Percentiles rank a stretch among this genome's conserved stretches.
Evolutionary conservation across 2,329 filamentous ascomycete genomes (phyloP).

Genomic region (Curvularia eragrostidis): DNA sequence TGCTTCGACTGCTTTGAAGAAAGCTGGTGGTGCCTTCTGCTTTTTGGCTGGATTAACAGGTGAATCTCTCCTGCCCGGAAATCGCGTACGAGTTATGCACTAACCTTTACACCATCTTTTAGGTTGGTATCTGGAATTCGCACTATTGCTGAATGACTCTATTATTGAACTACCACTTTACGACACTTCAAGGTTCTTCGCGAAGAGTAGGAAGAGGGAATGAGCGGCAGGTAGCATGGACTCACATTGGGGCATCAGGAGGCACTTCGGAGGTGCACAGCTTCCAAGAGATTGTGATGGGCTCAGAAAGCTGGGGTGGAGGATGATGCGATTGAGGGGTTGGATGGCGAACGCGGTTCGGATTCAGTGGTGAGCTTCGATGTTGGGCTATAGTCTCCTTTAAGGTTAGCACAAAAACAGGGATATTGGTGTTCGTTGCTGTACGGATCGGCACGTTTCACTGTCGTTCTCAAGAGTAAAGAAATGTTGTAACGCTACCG

Average conservation of each 20-base stretch:
- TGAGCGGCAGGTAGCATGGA: not conserved
- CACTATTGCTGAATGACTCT: conserved; percentile 33
- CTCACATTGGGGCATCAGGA: not conserved
- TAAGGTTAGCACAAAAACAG: not conserved
- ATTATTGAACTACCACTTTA: conserved; percentile 35
- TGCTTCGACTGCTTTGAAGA: conserved; percentile 50
- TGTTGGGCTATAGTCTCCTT: not conserved
- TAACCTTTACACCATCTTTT: not conserved
- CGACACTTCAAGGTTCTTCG: conserved; percentile 39
- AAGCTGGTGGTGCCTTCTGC: conserved; percentile 55
- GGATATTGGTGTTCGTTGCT: not conserved
- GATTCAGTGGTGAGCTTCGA: not conserved
- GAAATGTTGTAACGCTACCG: not conserved
- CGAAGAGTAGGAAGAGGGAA: conserved; percentile 27
- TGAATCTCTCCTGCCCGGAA: conserved; percentile 25
- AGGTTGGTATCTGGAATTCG: conserved; percentile 33
- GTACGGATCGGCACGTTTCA: not conserved
- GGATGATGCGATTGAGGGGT: conserved; percentile 22
- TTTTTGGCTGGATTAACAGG: conserved; percentile 57
- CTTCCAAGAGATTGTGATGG: not conserved
- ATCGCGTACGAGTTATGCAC: not conserved
- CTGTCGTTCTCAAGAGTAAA: not conserved
- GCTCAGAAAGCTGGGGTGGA: not conserved
- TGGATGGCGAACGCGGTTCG: conserved; percentile 17
- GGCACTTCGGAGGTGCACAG: not conserved